Percentiles rank a stretch among this genome's conserved stretches.
phyloP scores from a whole-genome alignment of 345 rosid genomes.

The Stellera chamaejasme region DNA sequence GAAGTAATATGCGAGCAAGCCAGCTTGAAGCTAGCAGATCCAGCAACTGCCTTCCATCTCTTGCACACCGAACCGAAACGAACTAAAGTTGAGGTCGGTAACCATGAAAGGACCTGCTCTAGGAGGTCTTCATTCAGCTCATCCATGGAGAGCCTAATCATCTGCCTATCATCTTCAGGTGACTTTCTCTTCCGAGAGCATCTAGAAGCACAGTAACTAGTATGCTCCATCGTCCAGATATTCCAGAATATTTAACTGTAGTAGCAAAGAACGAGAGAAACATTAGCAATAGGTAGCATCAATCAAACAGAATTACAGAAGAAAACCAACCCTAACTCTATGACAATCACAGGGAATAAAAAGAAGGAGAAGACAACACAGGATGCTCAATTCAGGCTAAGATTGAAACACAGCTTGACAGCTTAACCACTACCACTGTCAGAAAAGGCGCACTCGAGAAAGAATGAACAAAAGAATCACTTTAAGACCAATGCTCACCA shows the following conservation, averaged over 20 bases:
- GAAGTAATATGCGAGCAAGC: conserved; percentile 64
- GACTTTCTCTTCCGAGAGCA: conserved; percentile 50
- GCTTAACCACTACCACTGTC: conserved; percentile 5
- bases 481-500: too few species aligned
- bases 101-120: conserved; percentile 79
- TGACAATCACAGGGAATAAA: conserved; percentile 2
- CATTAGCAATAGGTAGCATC: not conserved
- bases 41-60: conserved; percentile 65
- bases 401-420: conserved; percentile 1
- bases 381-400: conserved; percentile 5
- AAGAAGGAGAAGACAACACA: not conserved
- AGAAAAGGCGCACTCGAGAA: conserved; percentile 11
- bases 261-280: not conserved
- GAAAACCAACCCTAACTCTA: conserved; percentile 1
- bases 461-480: too few species aligned
- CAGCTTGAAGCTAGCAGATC: conserved; percentile 63
- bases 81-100: conserved; percentile 64
- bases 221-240: conserved; percentile 25
- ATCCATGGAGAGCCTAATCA: conserved; percentile 39
- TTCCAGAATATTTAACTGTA: conserved; percentile 15
- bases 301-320: not conserved
- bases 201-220: conserved; percentile 15
- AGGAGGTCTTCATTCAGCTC: conserved; percentile 72
- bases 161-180: conserved; percentile 18
- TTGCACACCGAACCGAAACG: conserved; percentile 70